Conservation (phyloP, 805 yeast genomes). For the Pichia kluyveri region DNA sequence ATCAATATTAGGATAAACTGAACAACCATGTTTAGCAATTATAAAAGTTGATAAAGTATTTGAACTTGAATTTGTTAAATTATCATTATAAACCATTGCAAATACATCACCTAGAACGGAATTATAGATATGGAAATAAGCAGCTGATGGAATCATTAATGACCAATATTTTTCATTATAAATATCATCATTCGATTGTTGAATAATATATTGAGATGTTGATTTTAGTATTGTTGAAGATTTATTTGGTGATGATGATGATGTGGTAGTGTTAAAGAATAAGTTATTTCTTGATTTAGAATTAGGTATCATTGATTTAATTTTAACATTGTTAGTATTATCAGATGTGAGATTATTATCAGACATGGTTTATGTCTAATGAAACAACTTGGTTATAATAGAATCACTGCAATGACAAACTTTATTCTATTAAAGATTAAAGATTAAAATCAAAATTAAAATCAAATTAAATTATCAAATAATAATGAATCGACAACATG, state of each 20-base stretch:
- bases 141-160: constrained; percentile 37
- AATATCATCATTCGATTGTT: constrained; percentile 8
- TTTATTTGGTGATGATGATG: background rate
- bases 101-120: constrained; percentile 36
- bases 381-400: no score
- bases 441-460: no score
- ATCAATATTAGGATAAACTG: constrained; percentile 49
- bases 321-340: background rate
- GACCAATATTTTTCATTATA: constrained; percentile 30
- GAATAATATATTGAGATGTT: background rate
- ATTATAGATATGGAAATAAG: constrained; percentile 45
- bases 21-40: constrained; percentile 58
- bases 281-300: constrained; percentile 6
- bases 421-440: no score
- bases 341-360: background rate
- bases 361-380: no score
- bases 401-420: no score
- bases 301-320: constrained; percentile 3
- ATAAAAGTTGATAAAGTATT: constrained; percentile 39
- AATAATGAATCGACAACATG: no score
- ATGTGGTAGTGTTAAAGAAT: background rate
- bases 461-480: no score
- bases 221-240: background rate
- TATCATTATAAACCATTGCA: constrained; percentile 40
- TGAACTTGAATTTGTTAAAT: constrained; percentile 23